A percentile compares a stretch with the other conserved stretches of the same genome.
Conservation (phyloP, 2,329 filamentous ascomycete species). For the Graphilbum ipis-grandicollis region DNA sequence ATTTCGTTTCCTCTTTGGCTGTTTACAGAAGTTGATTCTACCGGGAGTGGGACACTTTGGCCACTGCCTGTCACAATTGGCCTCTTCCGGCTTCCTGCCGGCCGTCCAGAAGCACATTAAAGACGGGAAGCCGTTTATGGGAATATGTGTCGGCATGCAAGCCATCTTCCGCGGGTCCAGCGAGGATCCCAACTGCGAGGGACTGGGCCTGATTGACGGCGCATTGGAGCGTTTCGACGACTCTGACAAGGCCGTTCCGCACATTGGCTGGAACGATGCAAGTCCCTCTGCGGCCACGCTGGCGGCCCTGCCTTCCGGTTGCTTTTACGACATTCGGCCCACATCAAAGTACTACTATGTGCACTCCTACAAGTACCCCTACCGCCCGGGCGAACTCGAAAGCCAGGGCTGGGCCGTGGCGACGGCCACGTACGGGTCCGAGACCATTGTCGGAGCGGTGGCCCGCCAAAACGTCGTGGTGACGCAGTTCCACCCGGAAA, state of each 20-base stretch:
- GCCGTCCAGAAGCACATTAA: constrained; percentile 70
- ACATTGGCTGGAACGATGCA: constrained; percentile 97
- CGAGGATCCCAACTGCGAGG: constrained; percentile 55
- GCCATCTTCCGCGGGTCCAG: constrained; percentile 74
- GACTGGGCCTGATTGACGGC: constrained; percentile 58
- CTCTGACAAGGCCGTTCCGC: constrained; percentile 73
- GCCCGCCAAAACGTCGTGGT: constrained; percentile 73
- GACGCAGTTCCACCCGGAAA: constrained; percentile 96
- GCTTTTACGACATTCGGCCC: constrained; percentile 61
- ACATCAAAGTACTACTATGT: constrained; percentile 97
- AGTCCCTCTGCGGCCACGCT: constrained; percentile 36
- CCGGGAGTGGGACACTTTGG: constrained; percentile 96
- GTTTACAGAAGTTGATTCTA: constrained; percentile 69
- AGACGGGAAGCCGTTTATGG: constrained; percentile 93
- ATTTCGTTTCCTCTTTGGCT: neutral
- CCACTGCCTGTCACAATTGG: constrained; percentile 77
- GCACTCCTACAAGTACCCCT: constrained; percentile 79
- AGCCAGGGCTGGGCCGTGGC: constrained; percentile 80
- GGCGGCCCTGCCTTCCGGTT: no score
- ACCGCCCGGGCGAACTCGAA: constrained; percentile 57
- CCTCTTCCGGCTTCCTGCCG: constrained; percentile 65
- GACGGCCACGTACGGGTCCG: constrained; percentile 68
- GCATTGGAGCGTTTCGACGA: constrained; percentile 62
- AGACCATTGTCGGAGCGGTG: constrained; percentile 84
- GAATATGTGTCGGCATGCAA: constrained; percentile 89